phyloP scores from a whole-genome alignment of 352 stramenopile species.

The Phytophthora ramorum region DNA sequence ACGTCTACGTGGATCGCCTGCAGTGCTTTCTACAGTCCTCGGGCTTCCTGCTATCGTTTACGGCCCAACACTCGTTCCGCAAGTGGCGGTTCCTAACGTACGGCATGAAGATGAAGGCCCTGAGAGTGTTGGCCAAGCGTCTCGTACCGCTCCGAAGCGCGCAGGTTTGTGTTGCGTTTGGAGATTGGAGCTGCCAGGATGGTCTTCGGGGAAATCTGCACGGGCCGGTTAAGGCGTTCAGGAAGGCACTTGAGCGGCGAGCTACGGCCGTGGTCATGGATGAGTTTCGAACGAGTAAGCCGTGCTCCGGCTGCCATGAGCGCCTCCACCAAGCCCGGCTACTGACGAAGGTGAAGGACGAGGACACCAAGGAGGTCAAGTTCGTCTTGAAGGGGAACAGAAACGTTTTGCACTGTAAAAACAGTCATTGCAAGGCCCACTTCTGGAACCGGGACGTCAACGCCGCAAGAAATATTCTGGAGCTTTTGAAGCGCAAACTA shows the following conservation, averaged over 20 bases:
- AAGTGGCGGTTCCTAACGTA: conserved; percentile 10
- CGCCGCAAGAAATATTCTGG: background rate
- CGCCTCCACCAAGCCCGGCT: background rate
- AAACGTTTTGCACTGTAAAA: too few relatives aligned
- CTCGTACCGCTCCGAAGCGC: background rate
- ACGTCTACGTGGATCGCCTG: conserved; percentile 7
- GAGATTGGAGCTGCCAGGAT: conserved; percentile 13
- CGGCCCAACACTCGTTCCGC: conserved; percentile 3
- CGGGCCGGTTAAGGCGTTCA: conserved; percentile 6
- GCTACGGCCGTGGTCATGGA: conserved; percentile 16
- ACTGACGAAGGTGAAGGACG: too few relatives aligned
- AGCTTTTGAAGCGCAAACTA: too few relatives aligned
- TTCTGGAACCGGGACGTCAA: too few relatives aligned
- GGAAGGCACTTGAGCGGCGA: conserved; percentile 13
- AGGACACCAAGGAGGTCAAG: too few relatives aligned
- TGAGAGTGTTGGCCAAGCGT: conserved; percentile 8
- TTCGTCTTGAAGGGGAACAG: too few relatives aligned
- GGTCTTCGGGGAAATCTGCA: conserved; percentile 13
- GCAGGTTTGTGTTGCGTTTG: conserved; percentile 16
- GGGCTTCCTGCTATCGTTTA: conserved; percentile 11
- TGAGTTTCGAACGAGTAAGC: conserved; percentile 20
- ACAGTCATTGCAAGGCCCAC: too few relatives aligned
- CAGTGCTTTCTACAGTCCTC: conserved; percentile 17
- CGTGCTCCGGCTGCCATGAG: conserved; percentile 18
- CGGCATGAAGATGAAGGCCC: conserved; percentile 4